phyloP scores from a whole-genome alignment of 768 basidiomycete genomes.

The Neoboletus brunneissimus region DNA sequence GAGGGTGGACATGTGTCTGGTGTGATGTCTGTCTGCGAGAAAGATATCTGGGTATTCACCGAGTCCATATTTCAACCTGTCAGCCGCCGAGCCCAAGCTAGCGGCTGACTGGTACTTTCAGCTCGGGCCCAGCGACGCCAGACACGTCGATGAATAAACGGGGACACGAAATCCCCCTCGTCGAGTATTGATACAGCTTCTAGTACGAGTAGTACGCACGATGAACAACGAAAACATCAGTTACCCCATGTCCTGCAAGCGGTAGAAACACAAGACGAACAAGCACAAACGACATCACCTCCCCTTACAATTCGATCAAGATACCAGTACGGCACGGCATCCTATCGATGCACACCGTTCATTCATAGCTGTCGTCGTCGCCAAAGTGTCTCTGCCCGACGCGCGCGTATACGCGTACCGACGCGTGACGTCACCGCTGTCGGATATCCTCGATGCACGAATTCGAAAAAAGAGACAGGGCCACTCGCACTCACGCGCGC shows the following conservation, averaged over 20 bases:
- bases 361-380: neutral
- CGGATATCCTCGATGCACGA: neutral
- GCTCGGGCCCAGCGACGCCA: neutral
- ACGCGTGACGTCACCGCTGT: neutral
- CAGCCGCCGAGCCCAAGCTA: slow-evolving; percentile 1
- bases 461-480: too few relatives aligned
- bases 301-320: neutral
- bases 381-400: neutral
- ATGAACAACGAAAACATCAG: neutral
- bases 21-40: neutral
- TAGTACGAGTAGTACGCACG: neutral
- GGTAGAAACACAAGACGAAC: neutral
- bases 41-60: neutral
- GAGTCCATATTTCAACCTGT: neutral
- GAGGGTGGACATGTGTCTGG: slow-evolving; percentile 3
- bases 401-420: slow-evolving; percentile 2
- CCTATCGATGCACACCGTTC: too few relatives aligned
- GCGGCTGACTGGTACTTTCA: neutral
- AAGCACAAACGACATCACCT: neutral
- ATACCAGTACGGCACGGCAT: too few relatives aligned
- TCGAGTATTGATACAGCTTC: neutral
- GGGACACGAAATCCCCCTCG: neutral
- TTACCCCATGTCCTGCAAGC: too few relatives aligned
- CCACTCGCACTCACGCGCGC: neutral
- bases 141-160: neutral